A percentile compares a stretch with the other conserved stretches of the same genome.
phyloP scores from a whole-genome alignment of 129 eudicot species.

The carrot (Daucus carota) region DH1_v3.0 NC_030387.2:33290001-33290500 shows the following conservation, averaged over 20 bases:
- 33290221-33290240: slow-evolving; percentile 83
- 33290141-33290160: neutral
- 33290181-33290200: slow-evolving; percentile 80
- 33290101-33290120: neutral
- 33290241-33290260: slow-evolving; percentile 77
- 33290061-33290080: neutral
- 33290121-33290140: neutral
- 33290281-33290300: slow-evolving; percentile 73
- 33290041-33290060: slow-evolving; percentile 69
- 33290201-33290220: slow-evolving; percentile 79
- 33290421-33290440: neutral
- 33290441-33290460: neutral
- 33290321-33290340: slow-evolving; percentile 1
- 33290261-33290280: slow-evolving; percentile 70
- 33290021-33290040: slow-evolving; percentile 84
- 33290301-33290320: slow-evolving; percentile 66
- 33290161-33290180: slow-evolving; percentile 61
- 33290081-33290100: neutral
- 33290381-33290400: neutral
- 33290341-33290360: neutral
- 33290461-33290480: neutral
- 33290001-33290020: slow-evolving; percentile 81
- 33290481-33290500: too few species aligned
- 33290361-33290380: neutral
- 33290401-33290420: neutral